These are phyloP conservation scores for Podospora comata DNA, from an alignment of 495 filamentous ascomycete species.

Conservation along the genomic window DNA sequence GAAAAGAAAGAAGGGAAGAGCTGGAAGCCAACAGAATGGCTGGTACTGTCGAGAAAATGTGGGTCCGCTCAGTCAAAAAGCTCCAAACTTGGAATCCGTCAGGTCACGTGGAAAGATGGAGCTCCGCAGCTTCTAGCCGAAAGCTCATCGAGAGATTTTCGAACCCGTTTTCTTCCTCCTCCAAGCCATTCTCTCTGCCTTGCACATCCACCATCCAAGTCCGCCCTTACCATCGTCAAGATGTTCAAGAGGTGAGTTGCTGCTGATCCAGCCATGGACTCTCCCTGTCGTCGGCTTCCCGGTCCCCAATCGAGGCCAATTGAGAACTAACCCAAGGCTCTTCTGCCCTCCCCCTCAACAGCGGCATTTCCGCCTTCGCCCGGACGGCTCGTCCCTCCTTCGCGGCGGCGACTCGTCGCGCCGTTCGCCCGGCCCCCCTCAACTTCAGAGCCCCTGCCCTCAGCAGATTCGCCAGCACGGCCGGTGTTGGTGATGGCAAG, in stretches of 20 bases:
- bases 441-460: constrained; percentile 55
- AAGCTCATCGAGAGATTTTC: constrained; percentile 42
- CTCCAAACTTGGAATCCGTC: constrained; percentile 6
- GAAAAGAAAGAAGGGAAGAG: background rate
- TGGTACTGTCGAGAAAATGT: background rate
- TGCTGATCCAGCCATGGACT: constrained; percentile 7
- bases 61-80: background rate
- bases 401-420: constrained; percentile 63
- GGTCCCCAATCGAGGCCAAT: constrained; percentile 44
- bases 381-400: constrained; percentile 71
- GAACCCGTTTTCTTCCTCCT: constrained; percentile 38
- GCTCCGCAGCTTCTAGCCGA: constrained; percentile 40
- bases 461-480: constrained; percentile 69
- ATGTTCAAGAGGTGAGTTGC: constrained; percentile 84
- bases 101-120: constrained; percentile 33
- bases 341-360: constrained; percentile 40
- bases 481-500: constrained; percentile 66
- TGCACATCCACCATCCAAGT: constrained; percentile 40
- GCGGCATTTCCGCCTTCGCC: constrained; percentile 78
- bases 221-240: constrained; percentile 57
- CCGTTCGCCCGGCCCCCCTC: constrained; percentile 60
- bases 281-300: constrained; percentile 18
- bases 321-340: constrained; percentile 39
- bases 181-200: constrained; percentile 35
- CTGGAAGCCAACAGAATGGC: background rate